Evolutionary conservation across 2,329 filamentous ascomycete species (phyloP).

Genomic region (Akanthomyces lecanii): DNA sequence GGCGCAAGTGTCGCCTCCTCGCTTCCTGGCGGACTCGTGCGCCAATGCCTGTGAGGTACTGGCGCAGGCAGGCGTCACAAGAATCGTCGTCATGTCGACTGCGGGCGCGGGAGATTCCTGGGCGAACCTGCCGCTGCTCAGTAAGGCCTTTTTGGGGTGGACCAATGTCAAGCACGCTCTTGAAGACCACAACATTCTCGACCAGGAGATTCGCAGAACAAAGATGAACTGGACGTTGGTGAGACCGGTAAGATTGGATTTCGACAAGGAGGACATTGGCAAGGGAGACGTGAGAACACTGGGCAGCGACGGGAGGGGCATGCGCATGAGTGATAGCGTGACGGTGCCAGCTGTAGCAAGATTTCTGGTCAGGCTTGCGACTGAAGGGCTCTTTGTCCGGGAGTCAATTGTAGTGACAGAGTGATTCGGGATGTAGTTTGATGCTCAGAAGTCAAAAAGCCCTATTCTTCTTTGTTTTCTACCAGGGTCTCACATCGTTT

Average conservation of each 20-base stretch:
- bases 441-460: neutral
- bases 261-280: constrained; percentile 23
- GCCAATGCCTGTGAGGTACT: constrained; percentile 33
- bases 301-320: constrained; percentile 29
- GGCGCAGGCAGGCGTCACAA: constrained; percentile 27
- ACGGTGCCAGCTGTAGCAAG: constrained; percentile 27
- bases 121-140: constrained; percentile 31
- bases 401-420: neutral
- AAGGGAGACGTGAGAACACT: constrained; percentile 25
- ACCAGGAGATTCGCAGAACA: constrained; percentile 33
- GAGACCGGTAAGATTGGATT: constrained; percentile 29
- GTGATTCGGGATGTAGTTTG: neutral
- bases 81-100: constrained; percentile 37
- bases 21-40: constrained; percentile 35
- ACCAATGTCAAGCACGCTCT: constrained; percentile 38
- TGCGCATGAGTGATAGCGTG: constrained; percentile 29
- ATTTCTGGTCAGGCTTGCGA: constrained; percentile 33
- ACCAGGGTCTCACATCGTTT: too few relatives aligned
- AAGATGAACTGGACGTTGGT: constrained; percentile 36
- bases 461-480: neutral
- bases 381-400: constrained; percentile 19
- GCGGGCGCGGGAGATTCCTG: constrained; percentile 37
- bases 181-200: constrained; percentile 33
- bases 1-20: constrained; percentile 34
- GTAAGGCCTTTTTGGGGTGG: constrained; percentile 34